Percentiles rank a stretch among this genome's conserved stretches.
Evolutionary conservation across 2,329 filamentous ascomycete species (phyloP).

Genomic region (Cladosporium sp.): DNA sequence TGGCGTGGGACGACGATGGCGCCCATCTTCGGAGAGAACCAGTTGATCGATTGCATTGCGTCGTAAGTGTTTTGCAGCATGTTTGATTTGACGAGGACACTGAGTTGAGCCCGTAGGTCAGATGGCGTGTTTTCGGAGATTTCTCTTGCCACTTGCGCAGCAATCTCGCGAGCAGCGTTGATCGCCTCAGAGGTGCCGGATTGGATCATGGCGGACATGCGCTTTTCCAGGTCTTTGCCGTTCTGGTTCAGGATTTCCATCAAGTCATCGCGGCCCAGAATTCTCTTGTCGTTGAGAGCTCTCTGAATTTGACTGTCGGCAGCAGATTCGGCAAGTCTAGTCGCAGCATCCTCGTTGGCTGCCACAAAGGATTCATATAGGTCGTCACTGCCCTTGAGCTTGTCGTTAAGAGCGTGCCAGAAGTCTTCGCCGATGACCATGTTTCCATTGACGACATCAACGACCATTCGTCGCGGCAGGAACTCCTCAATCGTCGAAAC

Average conservation of each 20-base stretch:
- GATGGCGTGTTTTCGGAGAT: conserved; percentile 18
- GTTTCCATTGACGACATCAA: no score
- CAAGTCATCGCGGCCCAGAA: no score
- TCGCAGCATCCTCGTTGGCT: no score
- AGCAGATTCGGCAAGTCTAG: no score
- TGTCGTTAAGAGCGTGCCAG: no score
- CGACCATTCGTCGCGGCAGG: no score
- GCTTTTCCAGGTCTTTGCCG: conserved; percentile 14
- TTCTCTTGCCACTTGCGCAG: conserved; percentile 15
- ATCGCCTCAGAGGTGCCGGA: conserved; percentile 6
- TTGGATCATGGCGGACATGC: conserved; percentile 6
- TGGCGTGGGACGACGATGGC: conserved; percentile 61
- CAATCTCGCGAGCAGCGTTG: conserved; percentile 3
- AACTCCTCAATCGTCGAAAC: no score
- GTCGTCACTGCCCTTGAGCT: no score
- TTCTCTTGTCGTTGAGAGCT: no score
- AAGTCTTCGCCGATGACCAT: no score
- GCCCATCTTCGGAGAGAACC: conserved; percentile 66
- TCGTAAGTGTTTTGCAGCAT: conserved; percentile 30
- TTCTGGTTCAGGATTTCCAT: conserved; percentile 22
- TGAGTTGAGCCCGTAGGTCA: conserved; percentile 24
- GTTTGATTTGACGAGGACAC: conserved; percentile 33
- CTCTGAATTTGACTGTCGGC: no score
- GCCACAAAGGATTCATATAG: no score
- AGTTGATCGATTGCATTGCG: conserved; percentile 61